These are phyloP conservation scores for Pneumocystis wakefieldiae DNA, from an alignment of 1,139 yeast genomes.

Conservation along the genomic window DNA sequence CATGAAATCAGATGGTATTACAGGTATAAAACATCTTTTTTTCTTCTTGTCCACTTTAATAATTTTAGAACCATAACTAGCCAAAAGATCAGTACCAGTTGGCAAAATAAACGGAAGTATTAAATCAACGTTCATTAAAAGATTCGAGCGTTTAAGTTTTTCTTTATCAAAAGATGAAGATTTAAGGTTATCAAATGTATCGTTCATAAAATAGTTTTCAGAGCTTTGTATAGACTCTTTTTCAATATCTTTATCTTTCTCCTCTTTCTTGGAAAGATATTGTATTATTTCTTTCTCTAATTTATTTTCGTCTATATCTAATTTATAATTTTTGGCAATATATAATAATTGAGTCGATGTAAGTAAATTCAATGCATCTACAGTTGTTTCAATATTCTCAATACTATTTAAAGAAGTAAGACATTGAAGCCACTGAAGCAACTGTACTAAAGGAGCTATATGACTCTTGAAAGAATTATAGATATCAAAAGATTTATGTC, in stretches of 20 bases:
- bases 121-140: background rate
- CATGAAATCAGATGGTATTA: slow-evolving; percentile 27
- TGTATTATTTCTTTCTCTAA: slow-evolving; percentile 22
- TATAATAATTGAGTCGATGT: slow-evolving; percentile 59
- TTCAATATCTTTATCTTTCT: slow-evolving; percentile 9
- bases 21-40: slow-evolving; percentile 28
- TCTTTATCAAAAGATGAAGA: background rate
- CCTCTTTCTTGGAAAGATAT: slow-evolving; percentile 12
- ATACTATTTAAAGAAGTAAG: slow-evolving; percentile 52
- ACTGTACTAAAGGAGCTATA: slow-evolving; percentile 58
- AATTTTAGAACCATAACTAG: slow-evolving; percentile 30
- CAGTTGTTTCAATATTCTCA: slow-evolving; percentile 38
- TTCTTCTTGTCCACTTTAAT: slow-evolving; percentile 25
- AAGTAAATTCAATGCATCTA: slow-evolving; percentile 33
- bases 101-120: slow-evolving; percentile 28
- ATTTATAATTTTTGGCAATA: slow-evolving; percentile 59
- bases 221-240: background rate
- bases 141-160: slow-evolving; percentile 13
- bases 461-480: slow-evolving; percentile 44
- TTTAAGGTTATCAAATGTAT: background rate
- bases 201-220: slow-evolving; percentile 4
- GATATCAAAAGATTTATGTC: slow-evolving; percentile 22
- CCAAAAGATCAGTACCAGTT: slow-evolving; percentile 26
- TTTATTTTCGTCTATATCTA: slow-evolving; percentile 61
- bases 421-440: slow-evolving; percentile 83